Evolutionary conservation across 768 basidiomycete genomes (phyloP).

Genomic region (Kockovaella imperatae): DNA sequence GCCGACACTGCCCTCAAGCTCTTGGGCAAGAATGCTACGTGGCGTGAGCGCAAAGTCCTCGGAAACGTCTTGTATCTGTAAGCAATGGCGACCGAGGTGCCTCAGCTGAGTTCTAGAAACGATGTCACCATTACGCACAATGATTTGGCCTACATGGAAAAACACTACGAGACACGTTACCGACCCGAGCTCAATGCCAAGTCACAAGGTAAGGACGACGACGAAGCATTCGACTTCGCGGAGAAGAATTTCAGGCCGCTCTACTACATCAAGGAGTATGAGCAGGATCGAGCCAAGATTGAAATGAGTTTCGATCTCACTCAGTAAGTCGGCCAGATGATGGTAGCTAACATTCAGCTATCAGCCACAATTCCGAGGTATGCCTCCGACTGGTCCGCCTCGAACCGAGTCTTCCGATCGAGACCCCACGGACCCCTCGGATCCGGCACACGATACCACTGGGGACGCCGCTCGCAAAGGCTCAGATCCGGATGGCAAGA

Average conservation of each 20-base stretch:
- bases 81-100: neutral
- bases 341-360: neutral
- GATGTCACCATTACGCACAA: neutral
- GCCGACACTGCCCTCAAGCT: neutral
- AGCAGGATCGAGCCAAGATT: constrained; percentile 1
- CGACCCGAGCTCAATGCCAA: constrained; percentile 1
- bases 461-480: neutral
- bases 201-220: neutral
- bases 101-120: neutral
- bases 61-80: neutral
- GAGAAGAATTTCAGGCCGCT: constrained; percentile 3
- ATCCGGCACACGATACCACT: neutral
- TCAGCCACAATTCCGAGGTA: constrained; percentile 2
- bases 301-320: constrained; percentile 4
- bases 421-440: neutral
- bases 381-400: too few species aligned
- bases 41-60: neutral
- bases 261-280: constrained; percentile 4
- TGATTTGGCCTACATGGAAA: neutral
- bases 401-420: too few species aligned
- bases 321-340: neutral
- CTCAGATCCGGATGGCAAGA: neutral
- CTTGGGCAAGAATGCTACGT: neutral
- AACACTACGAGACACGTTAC: constrained; percentile 1
- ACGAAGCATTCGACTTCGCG: constrained; percentile 1